A percentile compares a stretch with the other conserved stretches of the same genome.
phyloP scores from a whole-genome alignment of 805 yeast species.

The Starmerella stigmatis region DNA sequence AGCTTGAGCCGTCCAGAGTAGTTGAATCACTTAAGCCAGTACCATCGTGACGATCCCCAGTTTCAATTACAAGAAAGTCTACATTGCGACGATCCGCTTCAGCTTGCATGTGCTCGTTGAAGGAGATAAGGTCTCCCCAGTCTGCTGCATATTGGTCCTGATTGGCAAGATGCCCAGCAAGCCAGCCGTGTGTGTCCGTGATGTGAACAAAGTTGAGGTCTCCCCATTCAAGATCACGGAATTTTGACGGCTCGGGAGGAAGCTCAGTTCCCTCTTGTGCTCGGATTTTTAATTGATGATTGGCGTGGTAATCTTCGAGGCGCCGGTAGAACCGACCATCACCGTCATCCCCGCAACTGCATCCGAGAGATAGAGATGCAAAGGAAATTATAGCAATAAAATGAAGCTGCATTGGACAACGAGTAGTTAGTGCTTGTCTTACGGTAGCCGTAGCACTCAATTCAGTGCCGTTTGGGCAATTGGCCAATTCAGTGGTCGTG shows the following conservation, averaged over 20 bases:
- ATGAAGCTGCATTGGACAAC: too few species aligned
- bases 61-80: conserved; percentile 68
- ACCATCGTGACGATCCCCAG: conserved; percentile 93
- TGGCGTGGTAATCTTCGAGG: conserved; percentile 8
- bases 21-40: conserved; percentile 82
- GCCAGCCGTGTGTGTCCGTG: conserved; percentile 93
- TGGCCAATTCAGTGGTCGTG: too few species aligned
- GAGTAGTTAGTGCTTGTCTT: too few species aligned
- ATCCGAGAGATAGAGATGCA: background rate
- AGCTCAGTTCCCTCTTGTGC: conserved; percentile 9
- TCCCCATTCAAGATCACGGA: conserved; percentile 26
- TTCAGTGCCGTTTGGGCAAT: too few species aligned
- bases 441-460: too few species aligned
- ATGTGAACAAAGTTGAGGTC: conserved; percentile 76
- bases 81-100: conserved; percentile 38
- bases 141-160: conserved; percentile 55
- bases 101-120: conserved; percentile 42
- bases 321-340: conserved; percentile 16
- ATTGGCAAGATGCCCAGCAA: conserved; percentile 25
- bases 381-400: background rate
- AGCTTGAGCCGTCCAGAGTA: conserved; percentile 52
- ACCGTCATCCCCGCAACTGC: conserved; percentile 13
- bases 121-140: conserved; percentile 86
- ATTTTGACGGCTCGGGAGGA: conserved; percentile 4
- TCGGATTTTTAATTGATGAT: conserved; percentile 1